Evolutionary conservation across 2,329 filamentous ascomycete genomes (phyloP).

Genomic region (Pseudogymnoascus sp.): DNA sequence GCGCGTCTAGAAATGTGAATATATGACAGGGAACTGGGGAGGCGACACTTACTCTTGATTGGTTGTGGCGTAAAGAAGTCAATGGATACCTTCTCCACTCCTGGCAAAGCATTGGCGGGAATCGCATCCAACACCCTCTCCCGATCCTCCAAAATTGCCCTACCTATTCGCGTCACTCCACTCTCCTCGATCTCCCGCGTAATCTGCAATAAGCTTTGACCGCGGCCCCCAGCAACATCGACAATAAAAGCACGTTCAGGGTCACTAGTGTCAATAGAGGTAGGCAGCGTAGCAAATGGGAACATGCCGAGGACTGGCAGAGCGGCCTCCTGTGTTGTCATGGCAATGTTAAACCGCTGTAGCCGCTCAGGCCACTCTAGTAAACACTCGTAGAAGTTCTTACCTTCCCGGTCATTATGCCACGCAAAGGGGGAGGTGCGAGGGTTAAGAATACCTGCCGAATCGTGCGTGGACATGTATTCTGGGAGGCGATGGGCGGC

Average conservation of each 20-base stretch:
- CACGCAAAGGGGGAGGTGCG: slow-evolving; percentile 18
- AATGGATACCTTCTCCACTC: not conserved
- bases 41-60: not conserved
- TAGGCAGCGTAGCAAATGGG: not conserved
- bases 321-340: slow-evolving; percentile 12
- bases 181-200: not conserved
- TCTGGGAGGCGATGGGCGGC: slow-evolving; percentile 19
- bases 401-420: slow-evolving; percentile 18
- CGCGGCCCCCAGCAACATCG: not conserved
- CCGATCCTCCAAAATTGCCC: not conserved
- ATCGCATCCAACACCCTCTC: slow-evolving; percentile 3
- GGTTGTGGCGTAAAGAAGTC: slow-evolving; percentile 7
- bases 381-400: slow-evolving; percentile 22
- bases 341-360: slow-evolving; percentile 20
- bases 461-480: slow-evolving; percentile 19
- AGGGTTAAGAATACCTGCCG: slow-evolving; percentile 14
- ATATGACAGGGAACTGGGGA: not conserved
- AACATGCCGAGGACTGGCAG: not conserved
- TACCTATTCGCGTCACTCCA: not conserved
- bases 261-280: slow-evolving; percentile 10
- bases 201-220: not conserved
- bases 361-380: slow-evolving; percentile 19
- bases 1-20: slow-evolving; percentile 13
- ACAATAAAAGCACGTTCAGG: slow-evolving; percentile 7
- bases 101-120: not conserved